phyloP scores from a whole-genome alignment of 331 rosid genomes.

The Malus hybrid region DNA sequence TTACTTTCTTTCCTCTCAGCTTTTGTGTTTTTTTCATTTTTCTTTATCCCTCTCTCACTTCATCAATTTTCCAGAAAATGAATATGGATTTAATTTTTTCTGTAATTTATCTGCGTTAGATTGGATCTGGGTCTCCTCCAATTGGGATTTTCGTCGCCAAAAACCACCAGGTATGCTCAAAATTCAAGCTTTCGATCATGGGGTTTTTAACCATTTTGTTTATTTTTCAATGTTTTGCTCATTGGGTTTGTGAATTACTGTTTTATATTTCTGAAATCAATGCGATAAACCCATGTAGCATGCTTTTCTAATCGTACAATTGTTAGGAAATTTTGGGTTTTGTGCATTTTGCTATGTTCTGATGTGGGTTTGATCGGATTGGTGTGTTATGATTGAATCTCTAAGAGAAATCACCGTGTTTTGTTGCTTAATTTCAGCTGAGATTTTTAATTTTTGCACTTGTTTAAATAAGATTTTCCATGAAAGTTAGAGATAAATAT shows the following conservation, averaged over 20 bases:
- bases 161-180: conserved; percentile 24
- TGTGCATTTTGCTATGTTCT: neutral
- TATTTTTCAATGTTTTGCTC: neutral
- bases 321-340: conserved; percentile 11
- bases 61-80: neutral
- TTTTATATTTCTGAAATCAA: conserved; percentile 8
- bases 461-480: conserved; percentile 18
- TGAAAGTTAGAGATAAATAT: conserved; percentile 10
- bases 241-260: neutral
- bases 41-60: neutral
- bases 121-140: conserved; percentile 36
- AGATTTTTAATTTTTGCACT: neutral
- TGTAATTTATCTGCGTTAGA: conserved; percentile 13
- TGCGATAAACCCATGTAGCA: conserved; percentile 8
- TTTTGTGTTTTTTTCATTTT: conserved; percentile 12
- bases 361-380: conserved; percentile 27
- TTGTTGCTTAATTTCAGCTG: conserved; percentile 14
- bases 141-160: conserved; percentile 18
- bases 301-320: conserved; percentile 18
- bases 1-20: conserved; percentile 31
- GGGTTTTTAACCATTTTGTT: neutral
- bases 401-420: conserved; percentile 10
- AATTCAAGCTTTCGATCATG: conserved; percentile 8
- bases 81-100: conserved; percentile 10
- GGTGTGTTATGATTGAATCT: conserved; percentile 25